Base-by-base conservation (phyloP, 805 yeast species). In the Middelhovenomyces tepae region DNA sequence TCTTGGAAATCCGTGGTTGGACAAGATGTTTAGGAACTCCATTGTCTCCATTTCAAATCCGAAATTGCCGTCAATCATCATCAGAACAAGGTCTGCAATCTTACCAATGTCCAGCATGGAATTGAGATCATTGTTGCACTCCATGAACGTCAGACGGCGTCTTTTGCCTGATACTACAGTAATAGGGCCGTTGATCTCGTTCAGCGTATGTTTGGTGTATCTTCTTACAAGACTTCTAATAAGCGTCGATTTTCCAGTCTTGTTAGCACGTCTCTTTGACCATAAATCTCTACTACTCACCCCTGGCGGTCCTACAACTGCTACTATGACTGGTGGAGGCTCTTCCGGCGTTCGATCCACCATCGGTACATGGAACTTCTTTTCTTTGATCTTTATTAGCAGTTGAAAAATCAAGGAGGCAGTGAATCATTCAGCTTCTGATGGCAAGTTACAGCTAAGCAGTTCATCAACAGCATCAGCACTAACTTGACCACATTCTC, bases 1-100 rank as follows among this genome's bases (percentile, higher is more conserved):
- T 47, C 95, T 73, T 26, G 99, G 99, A 87, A 91, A 91, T 59
- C 98, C 99, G 57, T 91, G 98, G 53, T 89, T 96, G 48, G 91
- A 95, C 3, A 95, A 93, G 45, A 91, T 73, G 51, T 91, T 93
- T 43, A 91, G 67, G 52, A 91, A 91, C 60, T 91, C 99, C 97
- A 91, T 93, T 6, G 98, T 91, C 60, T 91, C 99, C 99, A 91
- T 91, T 64, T 91, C 99, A 39, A 91, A 75, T 5, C 99, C 99
- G 55, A 85, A 91, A 56, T 91, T 91, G 38, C 98, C 97, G 63
- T 91, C 99, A 39, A 91, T 75, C 69, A 91, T 62, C 40, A 91
- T 56, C 31, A 91, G 65, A 7, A 93, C 94, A 41, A 91, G 66
- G 58, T 91, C 99, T 0, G 97, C 95, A 37, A 87, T 76, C 51